These are phyloP conservation scores for Cercospora sojina DNA, from an alignment of 2,329 filamentous ascomycete genomes.

Conservation along the genomic window DNA sequence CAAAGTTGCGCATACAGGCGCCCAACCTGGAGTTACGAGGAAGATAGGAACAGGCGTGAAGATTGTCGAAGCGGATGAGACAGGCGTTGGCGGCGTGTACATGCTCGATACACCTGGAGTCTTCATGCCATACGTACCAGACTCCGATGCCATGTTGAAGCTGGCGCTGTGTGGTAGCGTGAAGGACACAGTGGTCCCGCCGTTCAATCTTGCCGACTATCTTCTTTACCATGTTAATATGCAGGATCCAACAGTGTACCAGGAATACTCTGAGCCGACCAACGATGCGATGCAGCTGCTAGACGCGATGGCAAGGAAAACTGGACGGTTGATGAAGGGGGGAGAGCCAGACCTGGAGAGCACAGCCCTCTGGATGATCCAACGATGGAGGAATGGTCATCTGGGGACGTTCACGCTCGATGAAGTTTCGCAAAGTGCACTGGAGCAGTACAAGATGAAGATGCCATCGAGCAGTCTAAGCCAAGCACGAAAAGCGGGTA, in stretches of 20 bases:
- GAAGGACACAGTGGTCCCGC: slow-evolving; percentile 79
- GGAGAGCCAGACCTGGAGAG: slow-evolving; percentile 69
- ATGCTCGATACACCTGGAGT: slow-evolving; percentile 91
- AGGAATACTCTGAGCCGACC: slow-evolving; percentile 66
- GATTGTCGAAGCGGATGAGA: slow-evolving; percentile 62
- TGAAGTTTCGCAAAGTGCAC: slow-evolving; percentile 61
- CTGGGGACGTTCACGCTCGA: slow-evolving; percentile 80
- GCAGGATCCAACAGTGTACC: slow-evolving; percentile 62
- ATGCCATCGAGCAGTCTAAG: slow-evolving; percentile 57
- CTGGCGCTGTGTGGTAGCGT: slow-evolving; percentile 88
- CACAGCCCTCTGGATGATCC: slow-evolving; percentile 76
- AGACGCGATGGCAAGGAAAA: slow-evolving; percentile 66
- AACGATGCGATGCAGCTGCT: slow-evolving; percentile 80
- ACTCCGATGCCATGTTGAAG: slow-evolving; percentile 88
- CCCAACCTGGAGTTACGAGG: slow-evolving; percentile 84
- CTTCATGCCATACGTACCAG: slow-evolving; percentile 85
- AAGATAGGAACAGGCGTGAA: slow-evolving; percentile 78
- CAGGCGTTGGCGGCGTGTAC: slow-evolving; percentile 64
- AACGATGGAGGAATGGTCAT: slow-evolving; percentile 75
- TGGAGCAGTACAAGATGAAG: slow-evolving; percentile 55
- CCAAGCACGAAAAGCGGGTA: slow-evolving; percentile 67
- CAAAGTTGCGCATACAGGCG: slow-evolving; percentile 79
- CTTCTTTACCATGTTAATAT: slow-evolving; percentile 81
- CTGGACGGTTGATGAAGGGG: slow-evolving; percentile 73
- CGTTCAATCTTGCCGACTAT: slow-evolving; percentile 82